phyloP scores from a whole-genome alignment of 768 basidiomycete genomes.

The Boletus pseudo-olivaceus region DNA sequence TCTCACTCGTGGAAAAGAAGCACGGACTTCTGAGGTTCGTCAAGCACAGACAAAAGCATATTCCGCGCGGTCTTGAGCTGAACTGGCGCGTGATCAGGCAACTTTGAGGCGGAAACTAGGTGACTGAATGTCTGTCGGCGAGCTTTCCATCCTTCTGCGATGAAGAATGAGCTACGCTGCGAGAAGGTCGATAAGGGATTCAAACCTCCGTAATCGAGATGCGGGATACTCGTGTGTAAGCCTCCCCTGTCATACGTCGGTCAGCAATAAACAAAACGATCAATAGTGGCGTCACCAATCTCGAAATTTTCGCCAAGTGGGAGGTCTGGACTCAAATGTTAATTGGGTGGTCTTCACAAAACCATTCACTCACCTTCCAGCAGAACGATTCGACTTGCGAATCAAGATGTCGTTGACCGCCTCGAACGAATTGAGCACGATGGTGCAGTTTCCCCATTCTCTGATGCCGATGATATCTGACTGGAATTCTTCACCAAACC shows the following conservation, averaged over 20 bases:
- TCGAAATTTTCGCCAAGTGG: background rate
- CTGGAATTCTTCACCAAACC: background rate
- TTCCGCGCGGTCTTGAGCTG: background rate
- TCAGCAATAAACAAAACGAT: background rate
- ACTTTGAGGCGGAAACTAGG: slow-evolving; percentile 1
- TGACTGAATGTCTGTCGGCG: slow-evolving; percentile 1
- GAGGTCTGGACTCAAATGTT: background rate
- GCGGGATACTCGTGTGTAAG: slow-evolving; percentile 1
- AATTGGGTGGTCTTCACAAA: background rate
- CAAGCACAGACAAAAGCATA: background rate
- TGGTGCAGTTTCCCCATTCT: slow-evolving; percentile 5
- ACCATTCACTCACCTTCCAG: background rate
- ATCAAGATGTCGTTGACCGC: slow-evolving; percentile 1
- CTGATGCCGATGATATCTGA: slow-evolving; percentile 3
- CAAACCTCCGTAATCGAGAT: slow-evolving; percentile 5
- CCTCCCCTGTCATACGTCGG: background rate
- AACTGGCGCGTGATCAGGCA: slow-evolving; percentile 2
- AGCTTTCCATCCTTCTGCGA: slow-evolving; percentile 2
- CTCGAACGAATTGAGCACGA: slow-evolving; percentile 6
- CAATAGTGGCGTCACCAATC: background rate
- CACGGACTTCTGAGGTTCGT: background rate
- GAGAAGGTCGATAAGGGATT: background rate
- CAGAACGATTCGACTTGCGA: slow-evolving; percentile 1
- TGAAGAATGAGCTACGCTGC: background rate
- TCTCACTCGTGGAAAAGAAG: background rate